phyloP scores from a whole-genome alignment of 2,329 filamentous ascomycete species.

The Leptosphaerulina australis region DNA sequence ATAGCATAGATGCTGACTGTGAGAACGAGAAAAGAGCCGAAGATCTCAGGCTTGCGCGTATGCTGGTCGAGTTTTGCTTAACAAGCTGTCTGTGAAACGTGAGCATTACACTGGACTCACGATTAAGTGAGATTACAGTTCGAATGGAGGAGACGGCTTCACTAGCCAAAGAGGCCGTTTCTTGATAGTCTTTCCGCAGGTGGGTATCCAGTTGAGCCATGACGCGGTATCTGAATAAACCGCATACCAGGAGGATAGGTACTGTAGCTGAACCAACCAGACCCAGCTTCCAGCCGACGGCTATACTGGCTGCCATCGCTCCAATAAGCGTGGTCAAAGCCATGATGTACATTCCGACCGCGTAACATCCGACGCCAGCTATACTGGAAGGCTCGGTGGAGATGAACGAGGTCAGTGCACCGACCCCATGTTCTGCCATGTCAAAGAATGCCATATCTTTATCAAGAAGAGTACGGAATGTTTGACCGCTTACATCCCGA shows the following conservation, averaged over 20 bases:
- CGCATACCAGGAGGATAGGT: background rate
- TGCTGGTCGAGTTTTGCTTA: background rate
- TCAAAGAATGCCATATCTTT: slow-evolving; percentile 94
- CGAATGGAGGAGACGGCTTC: background rate
- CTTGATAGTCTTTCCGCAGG: background rate
- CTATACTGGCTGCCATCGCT: slow-evolving; percentile 69
- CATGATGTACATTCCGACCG: slow-evolving; percentile 81
- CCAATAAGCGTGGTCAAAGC: slow-evolving; percentile 77
- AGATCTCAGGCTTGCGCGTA: background rate
- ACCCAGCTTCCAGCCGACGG: slow-evolving; percentile 83
- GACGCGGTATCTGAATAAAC: background rate
- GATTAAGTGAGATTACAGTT: background rate
- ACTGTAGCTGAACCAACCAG: slow-evolving; percentile 57
- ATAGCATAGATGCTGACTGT: background rate
- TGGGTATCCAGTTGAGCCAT: slow-evolving; percentile 2
- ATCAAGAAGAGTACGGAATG: slow-evolving; percentile 84
- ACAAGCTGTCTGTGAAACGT: background rate
- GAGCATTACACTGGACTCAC: background rate
- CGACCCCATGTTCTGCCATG: slow-evolving; percentile 82
- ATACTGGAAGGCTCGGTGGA: slow-evolving; percentile 78
- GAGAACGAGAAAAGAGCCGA: background rate
- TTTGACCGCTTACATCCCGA: slow-evolving; percentile 41
- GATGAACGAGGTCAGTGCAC: slow-evolving; percentile 72
- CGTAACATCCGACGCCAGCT: slow-evolving; percentile 82
- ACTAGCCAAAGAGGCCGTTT: background rate